phyloP scores from a whole-genome alignment of 305 asterid species.

The Rubia peregrina region DNA sequence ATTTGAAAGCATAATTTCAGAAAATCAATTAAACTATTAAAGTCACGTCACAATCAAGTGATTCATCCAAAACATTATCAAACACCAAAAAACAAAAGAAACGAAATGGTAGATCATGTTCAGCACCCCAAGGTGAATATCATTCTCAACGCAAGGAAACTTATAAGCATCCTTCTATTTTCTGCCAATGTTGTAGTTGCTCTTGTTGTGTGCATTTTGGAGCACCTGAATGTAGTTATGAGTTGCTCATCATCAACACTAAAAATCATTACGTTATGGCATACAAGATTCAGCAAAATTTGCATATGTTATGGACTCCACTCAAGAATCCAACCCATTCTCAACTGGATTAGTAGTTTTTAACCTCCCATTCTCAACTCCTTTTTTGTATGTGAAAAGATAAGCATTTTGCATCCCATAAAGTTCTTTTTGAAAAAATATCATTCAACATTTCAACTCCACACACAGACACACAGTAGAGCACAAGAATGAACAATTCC shows the following conservation, averaged over 20 bases:
- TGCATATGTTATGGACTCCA: no score
- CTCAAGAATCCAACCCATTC: no score
- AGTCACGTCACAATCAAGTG: background rate
- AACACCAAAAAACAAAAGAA: no score
- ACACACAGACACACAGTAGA: no score
- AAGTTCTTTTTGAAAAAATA: slow-evolving; percentile 48
- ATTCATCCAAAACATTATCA: no score
- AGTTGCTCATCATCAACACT: no score
- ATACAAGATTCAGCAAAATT: no score
- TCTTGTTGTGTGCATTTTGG: slow-evolving; percentile 11
- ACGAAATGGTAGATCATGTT: background rate
- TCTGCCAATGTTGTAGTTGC: slow-evolving; percentile 13
- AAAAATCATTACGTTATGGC: no score
- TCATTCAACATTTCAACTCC: no score
- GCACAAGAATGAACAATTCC: no score
- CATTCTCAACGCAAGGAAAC: background rate
- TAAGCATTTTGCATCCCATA: slow-evolving; percentile 40
- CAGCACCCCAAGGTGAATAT: background rate
- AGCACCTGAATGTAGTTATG: slow-evolving; percentile 6
- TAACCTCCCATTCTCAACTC: slow-evolving; percentile 51
- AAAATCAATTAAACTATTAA: background rate
- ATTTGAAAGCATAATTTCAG: background rate
- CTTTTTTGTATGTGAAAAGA: slow-evolving; percentile 63
- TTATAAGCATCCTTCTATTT: slow-evolving; percentile 11
- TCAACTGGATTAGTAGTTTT: no score